A percentile compares a stretch with the other conserved stretches of the same genome.
phyloP scores from a whole-genome alignment of 192 early-diverging fungal species.

The Umbelopsis isabellina region DNA sequence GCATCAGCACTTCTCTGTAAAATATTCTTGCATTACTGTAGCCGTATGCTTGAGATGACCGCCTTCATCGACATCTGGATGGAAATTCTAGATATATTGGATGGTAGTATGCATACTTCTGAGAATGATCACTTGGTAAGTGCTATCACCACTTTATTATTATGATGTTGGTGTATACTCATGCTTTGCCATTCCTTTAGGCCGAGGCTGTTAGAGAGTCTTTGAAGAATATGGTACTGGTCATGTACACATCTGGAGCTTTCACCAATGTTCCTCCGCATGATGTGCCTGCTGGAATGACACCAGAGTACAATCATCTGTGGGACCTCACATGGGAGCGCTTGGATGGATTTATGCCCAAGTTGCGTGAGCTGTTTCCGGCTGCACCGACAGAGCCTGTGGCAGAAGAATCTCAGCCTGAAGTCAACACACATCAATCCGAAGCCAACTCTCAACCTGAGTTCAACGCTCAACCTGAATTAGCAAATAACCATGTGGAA shows the following conservation, averaged over 20 bases:
- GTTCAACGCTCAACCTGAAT: neutral
- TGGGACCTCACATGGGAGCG: constrained; percentile 77
- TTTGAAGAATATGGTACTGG: constrained; percentile 82
- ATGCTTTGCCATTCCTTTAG: constrained; percentile 37
- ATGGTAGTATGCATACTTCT: constrained; percentile 62
- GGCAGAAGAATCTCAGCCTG: neutral
- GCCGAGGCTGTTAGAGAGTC: constrained; percentile 75
- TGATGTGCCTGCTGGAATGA: constrained; percentile 23
- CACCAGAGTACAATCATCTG: constrained; percentile 46
- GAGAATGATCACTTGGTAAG: constrained; percentile 63
- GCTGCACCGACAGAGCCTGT: neutral
- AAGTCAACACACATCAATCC: too few species aligned
- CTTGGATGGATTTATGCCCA: constrained; percentile 66
- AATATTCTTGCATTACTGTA: constrained; percentile 76
- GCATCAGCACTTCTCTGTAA: constrained; percentile 72
- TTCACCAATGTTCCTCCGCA: constrained; percentile 42
- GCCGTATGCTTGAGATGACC: constrained; percentile 53
- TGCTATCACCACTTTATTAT: constrained; percentile 13
- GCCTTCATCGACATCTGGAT: constrained; percentile 67
- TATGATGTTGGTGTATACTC: constrained; percentile 3
- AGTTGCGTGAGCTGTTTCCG: constrained; percentile 63
- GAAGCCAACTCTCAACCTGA: too few species aligned
- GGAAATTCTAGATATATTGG: constrained; percentile 67
- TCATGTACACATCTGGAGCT: constrained; percentile 74
- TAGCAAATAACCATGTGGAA: neutral